A percentile compares a stretch with the other conserved stretches of the same genome.
These are phyloP conservation scores for Globisporangium parvum DNA, from an alignment of 352 stramenopile species.

Conservation along the genomic window DNA sequence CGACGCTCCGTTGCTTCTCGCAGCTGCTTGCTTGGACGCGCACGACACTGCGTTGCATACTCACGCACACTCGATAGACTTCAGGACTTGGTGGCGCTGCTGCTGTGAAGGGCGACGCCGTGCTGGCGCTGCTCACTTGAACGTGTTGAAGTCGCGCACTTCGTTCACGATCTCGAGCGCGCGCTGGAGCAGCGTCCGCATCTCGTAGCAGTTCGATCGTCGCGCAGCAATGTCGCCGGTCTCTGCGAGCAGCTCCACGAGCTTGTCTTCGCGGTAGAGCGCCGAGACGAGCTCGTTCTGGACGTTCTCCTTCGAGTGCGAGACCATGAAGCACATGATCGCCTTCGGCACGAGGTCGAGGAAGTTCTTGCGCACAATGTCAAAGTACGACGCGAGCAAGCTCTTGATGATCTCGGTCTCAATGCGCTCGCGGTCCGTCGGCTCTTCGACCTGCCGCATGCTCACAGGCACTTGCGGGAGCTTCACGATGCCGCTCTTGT, in stretches of 20 bases:
- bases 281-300: slow-evolving; percentile 97
- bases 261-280: slow-evolving; percentile 95
- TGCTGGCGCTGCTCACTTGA: slow-evolving; percentile 66
- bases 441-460: slow-evolving; percentile 94
- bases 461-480: slow-evolving; percentile 94
- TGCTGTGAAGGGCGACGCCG: too few relatives aligned
- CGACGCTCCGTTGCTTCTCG: background rate
- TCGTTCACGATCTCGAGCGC: slow-evolving; percentile 98
- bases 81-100: too few relatives aligned
- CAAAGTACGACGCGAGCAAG: slow-evolving; percentile 95
- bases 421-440: slow-evolving; percentile 93
- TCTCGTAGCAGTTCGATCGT: slow-evolving; percentile 95
- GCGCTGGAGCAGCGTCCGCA: slow-evolving; percentile 93
- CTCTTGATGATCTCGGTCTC: slow-evolving; percentile 99
- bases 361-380: slow-evolving; percentile 99
- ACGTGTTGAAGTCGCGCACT: slow-evolving; percentile 97
- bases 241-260: slow-evolving; percentile 94
- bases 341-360: slow-evolving; percentile 99
- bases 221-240: slow-evolving; percentile 92
- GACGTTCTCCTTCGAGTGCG: slow-evolving; percentile 93
- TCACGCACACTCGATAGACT: too few relatives aligned
- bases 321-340: slow-evolving; percentile 99
- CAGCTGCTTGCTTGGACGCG: too few relatives aligned
- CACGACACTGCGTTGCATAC: too few relatives aligned
- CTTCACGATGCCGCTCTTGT: slow-evolving; percentile 85